Evolutionary conservation across 768 basidiomycete species (phyloP).

Genomic region (Cubamyces lactineus): DNA sequence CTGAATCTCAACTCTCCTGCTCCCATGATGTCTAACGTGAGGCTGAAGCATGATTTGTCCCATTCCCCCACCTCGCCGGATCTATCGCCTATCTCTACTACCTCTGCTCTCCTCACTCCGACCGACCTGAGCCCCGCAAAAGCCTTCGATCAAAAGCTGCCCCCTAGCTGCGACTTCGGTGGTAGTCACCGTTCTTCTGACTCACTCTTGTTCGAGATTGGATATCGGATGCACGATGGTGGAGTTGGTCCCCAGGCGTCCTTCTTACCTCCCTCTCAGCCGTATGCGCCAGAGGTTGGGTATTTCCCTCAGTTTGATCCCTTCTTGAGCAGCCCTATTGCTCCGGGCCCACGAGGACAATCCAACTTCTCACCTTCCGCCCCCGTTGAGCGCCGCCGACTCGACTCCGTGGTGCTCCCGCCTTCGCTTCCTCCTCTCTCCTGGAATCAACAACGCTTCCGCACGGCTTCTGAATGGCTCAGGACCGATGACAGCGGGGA

Average conservation of each 20-base stretch:
- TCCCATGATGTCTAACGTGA: conserved; percentile 43
- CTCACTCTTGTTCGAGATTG: conserved; percentile 49
- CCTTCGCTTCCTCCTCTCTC: conserved; percentile 26
- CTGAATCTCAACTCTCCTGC: conserved; percentile 80
- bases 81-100: conserved; percentile 71
- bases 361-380: conserved; percentile 33
- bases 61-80: conserved; percentile 58
- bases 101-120: conserved; percentile 73
- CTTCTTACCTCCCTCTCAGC: background rate
- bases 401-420: conserved; percentile 15
- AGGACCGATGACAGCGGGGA: conserved; percentile 27
- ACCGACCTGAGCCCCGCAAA: conserved; percentile 73
- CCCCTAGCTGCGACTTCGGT: conserved; percentile 53
- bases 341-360: conserved; percentile 43
- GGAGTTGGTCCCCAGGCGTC: background rate
- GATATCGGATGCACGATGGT: conserved; percentile 32
- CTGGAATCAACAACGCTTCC: conserved; percentile 29
- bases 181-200: conserved; percentile 34
- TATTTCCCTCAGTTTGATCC: conserved; percentile 55
- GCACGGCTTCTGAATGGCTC: conserved; percentile 32
- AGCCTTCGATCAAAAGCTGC: conserved; percentile 58
- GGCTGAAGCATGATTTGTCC: conserved; percentile 47
- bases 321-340: conserved; percentile 44
- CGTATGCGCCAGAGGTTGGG: conserved; percentile 21
- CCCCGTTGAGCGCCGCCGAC: conserved; percentile 43